A percentile compares a stretch with the other conserved stretches of the same genome.
Conservation (phyloP, 306 rosid species). For the Begonia fuchsioides region DNA sequence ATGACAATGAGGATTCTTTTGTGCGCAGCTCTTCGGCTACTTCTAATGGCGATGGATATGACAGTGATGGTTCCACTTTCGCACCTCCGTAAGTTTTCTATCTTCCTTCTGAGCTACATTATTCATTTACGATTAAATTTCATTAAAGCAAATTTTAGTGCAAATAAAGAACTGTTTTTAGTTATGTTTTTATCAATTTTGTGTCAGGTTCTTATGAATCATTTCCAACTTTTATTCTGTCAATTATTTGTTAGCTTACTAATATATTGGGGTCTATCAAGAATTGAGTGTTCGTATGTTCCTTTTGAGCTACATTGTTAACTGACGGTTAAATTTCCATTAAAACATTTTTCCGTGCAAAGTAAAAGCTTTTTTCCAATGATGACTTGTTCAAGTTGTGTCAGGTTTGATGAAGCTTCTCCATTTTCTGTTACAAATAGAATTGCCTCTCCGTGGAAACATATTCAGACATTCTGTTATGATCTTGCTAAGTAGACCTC, state of each 20-base stretch:
- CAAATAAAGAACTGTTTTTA: neutral
- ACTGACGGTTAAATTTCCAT: neutral
- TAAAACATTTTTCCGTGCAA: neutral
- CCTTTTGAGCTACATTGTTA: neutral
- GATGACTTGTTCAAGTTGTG: too few species aligned
- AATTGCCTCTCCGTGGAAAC: too few species aligned
- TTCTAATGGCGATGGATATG: conserved; percentile 54
- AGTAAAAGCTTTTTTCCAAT: neutral
- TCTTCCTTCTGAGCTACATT: neutral
- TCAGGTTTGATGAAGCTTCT: too few species aligned
- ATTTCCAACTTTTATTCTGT: too few species aligned
- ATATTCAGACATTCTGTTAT: too few species aligned
- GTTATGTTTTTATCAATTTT: too few species aligned
- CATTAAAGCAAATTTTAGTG: neutral
- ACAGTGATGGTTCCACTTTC: conserved; percentile 51
- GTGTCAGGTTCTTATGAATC: too few species aligned
- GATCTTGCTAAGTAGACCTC: too few species aligned
- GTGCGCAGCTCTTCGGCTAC: conserved; percentile 24
- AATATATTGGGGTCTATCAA: too few species aligned
- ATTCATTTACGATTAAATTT: neutral
- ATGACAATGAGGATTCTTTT: conserved; percentile 39
- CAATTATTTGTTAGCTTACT: too few species aligned
- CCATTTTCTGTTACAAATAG: too few species aligned
- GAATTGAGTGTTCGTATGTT: conserved; percentile 21
- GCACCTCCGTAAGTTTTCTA: conserved; percentile 59